phyloP scores from a whole-genome alignment of 2,329 filamentous ascomycete genomes.

The Trichophyton equinum region DNA sequence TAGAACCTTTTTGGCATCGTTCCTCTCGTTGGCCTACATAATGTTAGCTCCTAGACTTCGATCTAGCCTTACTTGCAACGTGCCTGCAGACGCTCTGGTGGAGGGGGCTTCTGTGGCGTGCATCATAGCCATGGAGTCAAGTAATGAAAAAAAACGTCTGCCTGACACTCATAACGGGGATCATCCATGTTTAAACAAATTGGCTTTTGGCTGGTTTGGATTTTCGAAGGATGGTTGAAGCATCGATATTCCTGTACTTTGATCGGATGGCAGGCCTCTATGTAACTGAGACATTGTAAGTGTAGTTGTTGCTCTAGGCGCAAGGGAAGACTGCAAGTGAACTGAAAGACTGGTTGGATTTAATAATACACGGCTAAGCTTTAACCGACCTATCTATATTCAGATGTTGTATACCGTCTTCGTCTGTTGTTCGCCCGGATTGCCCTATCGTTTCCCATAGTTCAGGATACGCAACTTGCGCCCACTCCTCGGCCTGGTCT shows the following conservation, averaged over 20 bases:
- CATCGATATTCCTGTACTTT: background rate
- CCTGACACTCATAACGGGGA: no score
- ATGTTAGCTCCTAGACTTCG: background rate
- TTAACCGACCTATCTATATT: constrained; percentile 11
- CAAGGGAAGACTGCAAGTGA: background rate
- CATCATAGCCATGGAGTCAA: no score
- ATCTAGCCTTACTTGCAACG: no score
- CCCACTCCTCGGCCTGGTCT: constrained; percentile 61
- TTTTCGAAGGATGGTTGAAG: no score
- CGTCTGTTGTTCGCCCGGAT: constrained; percentile 7
- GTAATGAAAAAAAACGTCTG: no score
- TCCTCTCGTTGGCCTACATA: background rate
- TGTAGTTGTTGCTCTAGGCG: background rate
- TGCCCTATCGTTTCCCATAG: constrained; percentile 56
- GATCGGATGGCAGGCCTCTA: background rate
- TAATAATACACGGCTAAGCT: constrained; percentile 5
- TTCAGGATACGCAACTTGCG: constrained; percentile 51
- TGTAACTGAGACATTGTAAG: background rate
- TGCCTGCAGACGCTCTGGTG: no score
- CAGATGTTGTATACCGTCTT: constrained; percentile 10
- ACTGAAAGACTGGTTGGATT: background rate
- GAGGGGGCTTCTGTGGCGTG: no score
- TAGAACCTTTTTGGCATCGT: background rate
- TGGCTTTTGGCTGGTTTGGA: no score
- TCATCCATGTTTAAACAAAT: no score